Percentiles rank a stretch among this genome's conserved stretches.
These are phyloP conservation scores for Trametes meyenii DNA, from an alignment of 768 basidiomycete genomes.

Conservation along the genomic window DNA sequence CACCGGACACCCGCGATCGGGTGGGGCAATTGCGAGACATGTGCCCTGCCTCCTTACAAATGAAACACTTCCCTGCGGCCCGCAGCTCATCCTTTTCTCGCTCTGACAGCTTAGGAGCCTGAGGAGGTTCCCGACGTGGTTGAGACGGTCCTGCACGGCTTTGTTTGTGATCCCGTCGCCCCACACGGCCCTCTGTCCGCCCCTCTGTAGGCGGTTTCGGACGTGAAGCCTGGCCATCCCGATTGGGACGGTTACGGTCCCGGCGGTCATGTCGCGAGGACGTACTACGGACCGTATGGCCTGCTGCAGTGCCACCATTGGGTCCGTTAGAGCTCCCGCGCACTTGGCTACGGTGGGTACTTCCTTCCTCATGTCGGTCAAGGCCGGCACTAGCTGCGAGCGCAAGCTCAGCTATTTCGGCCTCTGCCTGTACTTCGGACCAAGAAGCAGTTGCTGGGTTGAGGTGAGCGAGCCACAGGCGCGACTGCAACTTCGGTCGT, in stretches of 20 bases:
- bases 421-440: not conserved
- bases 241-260: too few species aligned
- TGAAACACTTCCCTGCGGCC: not conserved
- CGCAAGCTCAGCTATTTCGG: conserved; percentile 1
- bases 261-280: too few species aligned
- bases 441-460: not conserved
- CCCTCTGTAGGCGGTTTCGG: too few species aligned
- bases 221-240: too few species aligned
- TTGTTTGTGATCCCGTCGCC: too few species aligned
- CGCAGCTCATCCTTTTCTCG: not conserved
- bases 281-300: too few species aligned
- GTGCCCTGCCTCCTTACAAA: not conserved
- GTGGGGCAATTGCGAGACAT: not conserved
- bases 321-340: too few species aligned
- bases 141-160: not conserved
- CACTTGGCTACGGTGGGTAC: too few species aligned
- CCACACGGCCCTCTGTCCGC: too few species aligned
- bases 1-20: not conserved
- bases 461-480: conserved; percentile 1
- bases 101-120: not conserved
- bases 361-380: not conserved
- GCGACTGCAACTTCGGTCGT: not conserved
- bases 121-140: not conserved
- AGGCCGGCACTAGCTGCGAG: not conserved
- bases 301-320: too few species aligned